Base-by-base conservation (phyloP, 331 rosid species). In the Stylosanthes scabra region DNA sequence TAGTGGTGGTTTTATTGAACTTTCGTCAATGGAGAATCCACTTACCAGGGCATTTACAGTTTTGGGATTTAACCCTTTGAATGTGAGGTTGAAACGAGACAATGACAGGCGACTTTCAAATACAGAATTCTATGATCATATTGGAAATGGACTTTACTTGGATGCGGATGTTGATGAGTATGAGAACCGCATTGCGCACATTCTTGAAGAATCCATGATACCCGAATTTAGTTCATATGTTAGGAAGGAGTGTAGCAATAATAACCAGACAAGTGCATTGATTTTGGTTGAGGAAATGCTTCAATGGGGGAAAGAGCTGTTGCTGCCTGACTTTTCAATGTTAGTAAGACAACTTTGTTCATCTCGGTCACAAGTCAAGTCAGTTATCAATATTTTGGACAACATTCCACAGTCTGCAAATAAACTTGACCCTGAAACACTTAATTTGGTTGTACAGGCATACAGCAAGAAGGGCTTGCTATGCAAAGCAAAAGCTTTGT, bases 91-190 rank as follows among this genome's bases (percentile, higher is more conserved):
- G 82, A 94, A 86, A 76, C 82, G 97, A 75, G 98, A 88, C 79
- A 94, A 89, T 71, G 72, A 83, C 45, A 60, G 47, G 13, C 77
- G 49, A 31, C 79, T 86, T 71, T 88, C 92, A 20, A 85, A 86
- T 60, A 72, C 98, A 0, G 93, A 91, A 81, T 94, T 91, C 83
- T 87, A 82, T 45, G 98, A 94, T 69, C 74, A 77, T 71, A 83
- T 91, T 59, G 98, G 98, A 55, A 94, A 91, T 76, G 97, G 97
- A 41, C 97, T 94, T 74, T 94, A 94, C 84, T 80, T 94, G 78
- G 99, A 94, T 71, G 71, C 96, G 0, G 89, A 91, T 80, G 75
- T 85, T 66, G 94, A 82, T 66, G 86, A 81, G 80, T 94, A 75
- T 80, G 97, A 94, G 72, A 85, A 81, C 13, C 91, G 66, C 52